Percentiles rank a stretch among this genome's conserved stretches.
Evolutionary conservation across 805 yeast species (phyloP).

Genomic region (Candida suzukii): DNA sequence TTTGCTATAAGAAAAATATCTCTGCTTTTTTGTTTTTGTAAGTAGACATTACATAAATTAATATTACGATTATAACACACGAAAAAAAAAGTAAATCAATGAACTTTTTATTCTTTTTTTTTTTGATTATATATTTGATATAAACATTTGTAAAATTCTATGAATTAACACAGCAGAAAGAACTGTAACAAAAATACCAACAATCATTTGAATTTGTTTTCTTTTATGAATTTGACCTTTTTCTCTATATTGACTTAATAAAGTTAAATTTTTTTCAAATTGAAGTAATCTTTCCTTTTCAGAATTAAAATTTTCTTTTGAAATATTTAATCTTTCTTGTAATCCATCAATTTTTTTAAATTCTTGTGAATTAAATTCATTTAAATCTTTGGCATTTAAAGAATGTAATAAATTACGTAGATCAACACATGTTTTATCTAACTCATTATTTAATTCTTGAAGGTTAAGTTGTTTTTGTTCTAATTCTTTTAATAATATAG

Average conservation of each 20-base stretch:
- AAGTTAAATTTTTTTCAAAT: conserved; percentile 12
- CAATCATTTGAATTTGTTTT: conserved; percentile 7
- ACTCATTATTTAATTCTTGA: conserved; percentile 18
- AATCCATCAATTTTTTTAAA: conserved; percentile 21
- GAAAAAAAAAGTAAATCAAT: too few relatives aligned
- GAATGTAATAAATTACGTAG: conserved; percentile 22
- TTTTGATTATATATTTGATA: too few relatives aligned
- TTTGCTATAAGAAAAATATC: too few relatives aligned
- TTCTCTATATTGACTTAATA: conserved; percentile 13
- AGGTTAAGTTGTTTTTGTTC: conserved; percentile 19
- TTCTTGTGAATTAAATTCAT: conserved; percentile 12
- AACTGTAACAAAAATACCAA: conserved; percentile 2
- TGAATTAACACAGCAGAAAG: not conserved
- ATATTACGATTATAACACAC: too few relatives aligned
- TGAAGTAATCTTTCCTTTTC: conserved; percentile 16
- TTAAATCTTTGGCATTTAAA: conserved; percentile 22
- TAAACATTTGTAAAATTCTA: too few relatives aligned
- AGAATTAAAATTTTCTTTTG: conserved; percentile 11
- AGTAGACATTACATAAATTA: too few relatives aligned
- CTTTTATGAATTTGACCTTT: conserved; percentile 7
- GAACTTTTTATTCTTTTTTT: too few relatives aligned
- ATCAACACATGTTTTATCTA: conserved; percentile 17
- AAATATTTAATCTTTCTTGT: conserved; percentile 11
- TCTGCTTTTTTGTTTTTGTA: not conserved
- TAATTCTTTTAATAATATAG: conserved; percentile 20